Evolutionary conservation across 2,329 filamentous ascomycete species (phyloP), one percentile per base, ranked within the genome.

Genomic region (Emergomyces africanus): DNA sequence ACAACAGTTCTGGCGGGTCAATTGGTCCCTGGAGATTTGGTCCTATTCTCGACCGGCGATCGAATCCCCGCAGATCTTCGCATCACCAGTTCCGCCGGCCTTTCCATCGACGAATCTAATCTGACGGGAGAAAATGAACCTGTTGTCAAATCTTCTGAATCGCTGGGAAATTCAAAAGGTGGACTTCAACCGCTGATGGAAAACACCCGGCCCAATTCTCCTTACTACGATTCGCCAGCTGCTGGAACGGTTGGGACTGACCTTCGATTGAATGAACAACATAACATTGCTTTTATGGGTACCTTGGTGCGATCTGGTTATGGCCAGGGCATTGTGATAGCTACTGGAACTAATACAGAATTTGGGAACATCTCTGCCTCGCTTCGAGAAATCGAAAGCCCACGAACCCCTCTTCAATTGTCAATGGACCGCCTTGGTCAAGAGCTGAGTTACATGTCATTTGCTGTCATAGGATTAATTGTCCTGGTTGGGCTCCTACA

Each of bases 341-440:
- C 91, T 9, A 99, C 94, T 6, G 95, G 95, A 59, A 88, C 88
- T 37, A 84, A 89, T 61, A 99, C 95, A 0, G 90, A 97, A 67
- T 97, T 99, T 73, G 94, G 94, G 48, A 92, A 90, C 55, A 99
- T 99, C 66, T 95, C 92, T 23, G 88, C 91, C 18, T 96, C 91
- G 57, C 82, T 99, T 30, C 90, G 92, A 54, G 89, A 94, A 62
- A 99, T 96, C 33, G 94, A 97, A 72, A 96, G 90, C 68, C 94
- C 94, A 0, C 83, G 94, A 49, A 99, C 94, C 3, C 94, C 94
- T 9, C 79, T 99, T 35, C 94, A 99, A 71, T 75, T 96, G 9
- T 95, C 90, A 20, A 99, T 99, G 95, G 94, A 99, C 71, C 85
- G 90, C n/a, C 83, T 99, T 1, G 94, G 94, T 35, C 91, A 95